Evolutionary conservation across 78 protist genomes (phyloP).

Genomic region (Mantamonas sphyraenae): DNA sequence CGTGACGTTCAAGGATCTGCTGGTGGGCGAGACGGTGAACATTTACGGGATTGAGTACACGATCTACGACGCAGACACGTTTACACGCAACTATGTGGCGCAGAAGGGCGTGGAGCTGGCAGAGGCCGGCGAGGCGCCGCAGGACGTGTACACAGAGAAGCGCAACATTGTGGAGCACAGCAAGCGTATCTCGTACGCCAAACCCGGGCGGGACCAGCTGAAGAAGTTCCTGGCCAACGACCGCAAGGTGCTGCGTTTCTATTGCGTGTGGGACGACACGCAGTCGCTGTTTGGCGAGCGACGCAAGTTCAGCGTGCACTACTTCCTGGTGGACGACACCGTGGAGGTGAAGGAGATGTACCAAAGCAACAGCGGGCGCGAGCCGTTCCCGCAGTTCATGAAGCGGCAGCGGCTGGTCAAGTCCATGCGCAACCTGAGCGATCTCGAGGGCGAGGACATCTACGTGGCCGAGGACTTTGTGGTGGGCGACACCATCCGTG

Average conservation of each 20-base stretch:
- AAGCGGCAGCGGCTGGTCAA: conserved; percentile 16
- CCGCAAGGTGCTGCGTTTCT: conserved; percentile 62
- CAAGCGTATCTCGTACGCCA: background rate
- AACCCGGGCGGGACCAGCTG: background rate
- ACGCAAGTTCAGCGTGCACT: conserved; percentile 36
- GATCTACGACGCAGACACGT: conserved; percentile 26
- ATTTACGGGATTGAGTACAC: conserved; percentile 33
- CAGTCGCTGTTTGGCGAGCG: conserved; percentile 36
- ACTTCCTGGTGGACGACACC: conserved; percentile 67
- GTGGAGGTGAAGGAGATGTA: conserved; percentile 32
- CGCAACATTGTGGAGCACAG: background rate
- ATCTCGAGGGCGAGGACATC: background rate
- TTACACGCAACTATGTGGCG: conserved; percentile 30
- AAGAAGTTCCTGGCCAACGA: conserved; percentile 40
- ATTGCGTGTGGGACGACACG: conserved; percentile 58
- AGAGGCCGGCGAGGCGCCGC: background rate
- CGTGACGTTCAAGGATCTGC: conserved; percentile 26
- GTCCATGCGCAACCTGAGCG: background rate
- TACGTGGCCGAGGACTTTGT: conserved; percentile 2
- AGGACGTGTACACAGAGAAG: background rate
- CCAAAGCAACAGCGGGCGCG: conserved; percentile 50
- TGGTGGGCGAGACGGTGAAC: conserved; percentile 25
- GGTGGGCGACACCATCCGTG: conserved; percentile 16
- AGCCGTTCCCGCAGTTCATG: conserved; percentile 30
- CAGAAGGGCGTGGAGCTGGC: background rate